Evolutionary conservation across 164 flowering plant genomes (phyloP).

Genomic region (Annona cherimola): DNA sequence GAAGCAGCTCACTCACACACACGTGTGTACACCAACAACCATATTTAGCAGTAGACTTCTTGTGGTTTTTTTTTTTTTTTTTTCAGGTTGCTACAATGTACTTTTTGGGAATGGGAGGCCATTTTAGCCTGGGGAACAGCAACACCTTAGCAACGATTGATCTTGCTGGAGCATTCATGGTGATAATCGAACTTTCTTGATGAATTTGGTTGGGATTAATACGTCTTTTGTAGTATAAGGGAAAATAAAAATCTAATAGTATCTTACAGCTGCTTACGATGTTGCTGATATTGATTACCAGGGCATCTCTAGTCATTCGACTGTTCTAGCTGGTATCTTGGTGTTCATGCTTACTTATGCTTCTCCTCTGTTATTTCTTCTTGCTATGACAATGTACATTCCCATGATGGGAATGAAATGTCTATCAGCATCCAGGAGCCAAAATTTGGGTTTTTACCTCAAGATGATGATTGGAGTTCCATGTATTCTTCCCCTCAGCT

Average conservation of each 20-base stretch:
- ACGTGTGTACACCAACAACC: neutral
- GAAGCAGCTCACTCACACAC: neutral
- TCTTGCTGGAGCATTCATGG: constrained; percentile 95
- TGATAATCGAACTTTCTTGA: constrained; percentile 14
- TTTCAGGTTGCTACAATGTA: constrained; percentile 69
- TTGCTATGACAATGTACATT: constrained; percentile 54
- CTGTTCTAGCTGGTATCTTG: constrained; percentile 71
- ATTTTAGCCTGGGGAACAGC: constrained; percentile 93
- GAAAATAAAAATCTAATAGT: neutral
- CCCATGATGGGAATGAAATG: constrained; percentile 29
- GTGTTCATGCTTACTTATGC: constrained; percentile 89
- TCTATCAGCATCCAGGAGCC: constrained; percentile 11
- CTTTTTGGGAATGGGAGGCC: constrained; percentile 86
- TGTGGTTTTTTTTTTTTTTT: neutral
- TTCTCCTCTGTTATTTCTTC: constrained; percentile 64
- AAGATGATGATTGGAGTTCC: constrained; percentile 53
- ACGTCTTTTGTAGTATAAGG: neutral
- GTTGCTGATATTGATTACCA: constrained; percentile 22
- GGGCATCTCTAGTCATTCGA: constrained; percentile 91
- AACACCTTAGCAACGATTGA: constrained; percentile 90
- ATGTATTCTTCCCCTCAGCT: constrained; percentile 67
- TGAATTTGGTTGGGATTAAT: no score
- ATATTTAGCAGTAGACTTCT: no score
- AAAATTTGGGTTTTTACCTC: constrained; percentile 38
- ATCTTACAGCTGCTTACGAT: neutral